Conservation (phyloP, 2,329 filamentous ascomycete species). For the Aspergillaceae sp. region DNA sequence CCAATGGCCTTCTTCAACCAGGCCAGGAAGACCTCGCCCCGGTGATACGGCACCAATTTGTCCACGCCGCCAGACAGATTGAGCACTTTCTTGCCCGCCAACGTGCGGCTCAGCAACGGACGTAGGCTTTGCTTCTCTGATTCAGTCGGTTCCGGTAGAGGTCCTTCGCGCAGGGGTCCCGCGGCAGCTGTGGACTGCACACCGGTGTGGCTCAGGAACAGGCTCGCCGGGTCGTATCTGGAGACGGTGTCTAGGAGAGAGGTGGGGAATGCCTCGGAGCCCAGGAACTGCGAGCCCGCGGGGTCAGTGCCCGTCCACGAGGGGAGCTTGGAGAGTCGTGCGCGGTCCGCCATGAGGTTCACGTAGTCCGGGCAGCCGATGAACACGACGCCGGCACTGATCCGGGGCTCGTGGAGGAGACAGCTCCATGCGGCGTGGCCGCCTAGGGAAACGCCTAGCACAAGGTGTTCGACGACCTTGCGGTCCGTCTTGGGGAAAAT, state of each 20-base stretch:
- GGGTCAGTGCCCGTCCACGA: conserved; percentile 51
- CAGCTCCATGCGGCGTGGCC: conserved; percentile 83
- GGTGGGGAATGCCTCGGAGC: conserved; percentile 66
- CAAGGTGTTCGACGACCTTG: conserved; percentile 55
- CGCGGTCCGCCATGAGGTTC: conserved; percentile 71
- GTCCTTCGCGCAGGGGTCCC: conserved; percentile 19
- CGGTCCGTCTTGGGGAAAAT: conserved; percentile 50
- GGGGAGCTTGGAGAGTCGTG: conserved; percentile 57
- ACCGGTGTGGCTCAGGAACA: conserved; percentile 53
- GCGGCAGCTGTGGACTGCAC: conserved; percentile 7
- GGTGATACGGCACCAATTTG: conserved; percentile 53
- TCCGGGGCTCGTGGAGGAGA: conserved; percentile 66
- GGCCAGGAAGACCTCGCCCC: conserved; percentile 47
- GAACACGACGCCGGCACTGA: conserved; percentile 69
- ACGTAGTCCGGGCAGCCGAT: conserved; percentile 88
- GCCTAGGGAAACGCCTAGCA: conserved; percentile 75
- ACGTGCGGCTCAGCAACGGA: conserved; percentile 33
- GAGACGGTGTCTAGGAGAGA: conserved; percentile 56
- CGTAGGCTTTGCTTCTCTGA: conserved; percentile 37
- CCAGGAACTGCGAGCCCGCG: conserved; percentile 58
- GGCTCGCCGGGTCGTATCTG: conserved; percentile 63
- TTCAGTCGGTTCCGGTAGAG: conserved; percentile 31
- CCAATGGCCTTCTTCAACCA: conserved; percentile 45
- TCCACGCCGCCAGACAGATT: conserved; percentile 48
- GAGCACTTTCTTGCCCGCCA: conserved; percentile 47